phyloP scores from a whole-genome alignment of 352 stramenopile genomes.

The Phytophthora syringae region DNA sequence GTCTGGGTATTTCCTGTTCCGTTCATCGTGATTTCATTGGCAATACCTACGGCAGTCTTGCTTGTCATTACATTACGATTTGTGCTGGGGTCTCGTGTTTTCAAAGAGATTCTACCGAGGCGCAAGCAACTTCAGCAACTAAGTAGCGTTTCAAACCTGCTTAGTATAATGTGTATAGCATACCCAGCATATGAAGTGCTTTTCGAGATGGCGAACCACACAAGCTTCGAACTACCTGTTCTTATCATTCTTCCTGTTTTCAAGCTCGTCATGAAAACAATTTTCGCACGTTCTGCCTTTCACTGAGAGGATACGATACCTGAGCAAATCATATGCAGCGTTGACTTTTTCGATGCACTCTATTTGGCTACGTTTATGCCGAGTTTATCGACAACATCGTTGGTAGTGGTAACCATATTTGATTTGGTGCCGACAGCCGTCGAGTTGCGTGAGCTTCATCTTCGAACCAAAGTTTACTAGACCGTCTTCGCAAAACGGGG shows the following conservation, averaged over 20 bases:
- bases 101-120: too few species aligned
- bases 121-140: too few species aligned
- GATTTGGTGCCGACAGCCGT: constrained; percentile 4
- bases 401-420: constrained; percentile 2
- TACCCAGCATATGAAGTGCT: constrained; percentile 17
- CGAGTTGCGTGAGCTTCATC: constrained; percentile 3
- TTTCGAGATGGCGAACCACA: constrained; percentile 4
- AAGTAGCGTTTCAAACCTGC: too few species aligned
- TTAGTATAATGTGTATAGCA: too few species aligned
- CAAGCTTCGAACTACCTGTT: constrained; percentile 9
- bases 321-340: constrained; percentile 15
- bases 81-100: too few species aligned
- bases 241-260: constrained; percentile 4
- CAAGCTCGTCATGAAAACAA: constrained; percentile 15
- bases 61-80: too few species aligned
- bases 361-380: constrained; percentile 16
- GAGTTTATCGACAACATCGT: constrained; percentile 5
- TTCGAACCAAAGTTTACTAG: constrained; percentile 3
- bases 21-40: too few species aligned
- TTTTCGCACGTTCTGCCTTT: constrained; percentile 3
- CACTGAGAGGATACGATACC: constrained; percentile 17
- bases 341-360: constrained; percentile 17
- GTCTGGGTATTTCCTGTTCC: too few species aligned
- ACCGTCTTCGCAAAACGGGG: not conserved
- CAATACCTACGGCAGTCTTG: too few species aligned